These are phyloP conservation scores for Xylariaceae sp. DNA, from an alignment of 2,329 filamentous ascomycete genomes.

Conservation along the genomic window DNA sequence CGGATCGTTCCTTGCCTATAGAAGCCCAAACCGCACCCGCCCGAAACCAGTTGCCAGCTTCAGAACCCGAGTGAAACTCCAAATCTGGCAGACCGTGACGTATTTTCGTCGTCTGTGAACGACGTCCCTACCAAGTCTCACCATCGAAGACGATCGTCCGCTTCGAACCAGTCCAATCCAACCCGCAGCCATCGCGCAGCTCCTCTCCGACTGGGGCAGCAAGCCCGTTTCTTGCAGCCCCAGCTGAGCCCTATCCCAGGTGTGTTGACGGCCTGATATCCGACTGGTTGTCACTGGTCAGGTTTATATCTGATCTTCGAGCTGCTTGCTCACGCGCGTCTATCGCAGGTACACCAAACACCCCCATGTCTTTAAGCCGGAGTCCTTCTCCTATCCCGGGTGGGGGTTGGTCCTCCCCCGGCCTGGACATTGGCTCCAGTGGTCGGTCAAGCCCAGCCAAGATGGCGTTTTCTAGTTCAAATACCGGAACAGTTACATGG, in stretches of 20 bases:
- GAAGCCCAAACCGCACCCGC: background rate
- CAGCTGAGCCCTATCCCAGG: slow-evolving; percentile 62
- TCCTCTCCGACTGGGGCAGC: slow-evolving; percentile 46
- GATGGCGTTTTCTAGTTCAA: slow-evolving; percentile 53
- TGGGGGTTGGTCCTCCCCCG: slow-evolving; percentile 88
- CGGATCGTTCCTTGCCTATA: background rate
- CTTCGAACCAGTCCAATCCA: slow-evolving; percentile 41
- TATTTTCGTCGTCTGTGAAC: slow-evolving; percentile 61
- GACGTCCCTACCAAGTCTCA: slow-evolving; percentile 55
- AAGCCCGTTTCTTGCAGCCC: slow-evolving; percentile 45
- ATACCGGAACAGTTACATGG: slow-evolving; percentile 73
- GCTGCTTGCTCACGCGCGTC: slow-evolving; percentile 12
- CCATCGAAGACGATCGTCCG: slow-evolving; percentile 57
- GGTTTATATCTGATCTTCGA: slow-evolving; percentile 18
- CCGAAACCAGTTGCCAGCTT: background rate
- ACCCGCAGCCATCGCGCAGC: slow-evolving; percentile 42
- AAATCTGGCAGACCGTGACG: slow-evolving; percentile 51
- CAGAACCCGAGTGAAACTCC: slow-evolving; percentile 46
- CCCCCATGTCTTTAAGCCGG: slow-evolving; percentile 81
- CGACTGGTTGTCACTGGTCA: slow-evolving; percentile 14
- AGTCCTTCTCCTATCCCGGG: slow-evolving; percentile 84
- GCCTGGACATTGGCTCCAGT: slow-evolving; percentile 71
- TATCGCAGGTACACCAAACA: slow-evolving; percentile 58
- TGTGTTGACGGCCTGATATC: slow-evolving; percentile 45
- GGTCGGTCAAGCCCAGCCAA: slow-evolving; percentile 70